These are phyloP conservation scores for Phyllosticta paracitricarpa DNA, from an alignment of 2,329 filamentous ascomycete genomes.

Conservation along the genomic window DNA sequence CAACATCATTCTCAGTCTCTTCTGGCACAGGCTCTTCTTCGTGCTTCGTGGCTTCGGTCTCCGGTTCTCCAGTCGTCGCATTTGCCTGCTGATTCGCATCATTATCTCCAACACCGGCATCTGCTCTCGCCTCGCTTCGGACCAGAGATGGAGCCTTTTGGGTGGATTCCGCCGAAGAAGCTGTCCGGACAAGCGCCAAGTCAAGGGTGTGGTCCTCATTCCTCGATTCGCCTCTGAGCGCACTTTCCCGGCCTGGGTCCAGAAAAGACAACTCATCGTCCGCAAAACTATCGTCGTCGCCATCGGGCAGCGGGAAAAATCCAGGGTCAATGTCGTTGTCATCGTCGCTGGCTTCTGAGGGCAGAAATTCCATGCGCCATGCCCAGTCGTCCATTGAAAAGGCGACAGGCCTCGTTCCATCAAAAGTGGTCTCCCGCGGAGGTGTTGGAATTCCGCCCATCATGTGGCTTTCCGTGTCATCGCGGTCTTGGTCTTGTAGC, in stretches of 20 bases:
- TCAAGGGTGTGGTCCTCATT: neutral
- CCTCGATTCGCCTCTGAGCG: neutral
- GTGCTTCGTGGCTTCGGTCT: too few relatives aligned
- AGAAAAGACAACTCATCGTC: slow-evolving; percentile 4
- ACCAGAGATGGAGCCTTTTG: neutral
- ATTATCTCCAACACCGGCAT: too few relatives aligned
- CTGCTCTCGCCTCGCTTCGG: too few relatives aligned
- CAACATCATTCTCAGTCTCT: too few relatives aligned
- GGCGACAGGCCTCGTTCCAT: neutral
- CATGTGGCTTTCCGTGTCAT: neutral
- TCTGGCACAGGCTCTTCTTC: too few relatives aligned
- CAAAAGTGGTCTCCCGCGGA: neutral
- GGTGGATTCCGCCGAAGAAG: neutral
- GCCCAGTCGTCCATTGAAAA: neutral
- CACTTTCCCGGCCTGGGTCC: neutral
- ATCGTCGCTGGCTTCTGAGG: neutral
- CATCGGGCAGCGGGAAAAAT: slow-evolving; percentile 4
- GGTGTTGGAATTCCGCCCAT: neutral
- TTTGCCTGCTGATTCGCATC: too few relatives aligned
- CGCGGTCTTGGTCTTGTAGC: neutral
- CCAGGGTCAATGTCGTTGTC: neutral
- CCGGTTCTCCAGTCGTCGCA: too few relatives aligned
- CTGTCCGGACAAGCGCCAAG: neutral
- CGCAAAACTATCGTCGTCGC: slow-evolving; percentile 1
- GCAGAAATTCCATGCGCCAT: neutral